Base-by-base conservation (phyloP, 768 basidiomycete genomes). In the Xerocomellus intermedius region DNA sequence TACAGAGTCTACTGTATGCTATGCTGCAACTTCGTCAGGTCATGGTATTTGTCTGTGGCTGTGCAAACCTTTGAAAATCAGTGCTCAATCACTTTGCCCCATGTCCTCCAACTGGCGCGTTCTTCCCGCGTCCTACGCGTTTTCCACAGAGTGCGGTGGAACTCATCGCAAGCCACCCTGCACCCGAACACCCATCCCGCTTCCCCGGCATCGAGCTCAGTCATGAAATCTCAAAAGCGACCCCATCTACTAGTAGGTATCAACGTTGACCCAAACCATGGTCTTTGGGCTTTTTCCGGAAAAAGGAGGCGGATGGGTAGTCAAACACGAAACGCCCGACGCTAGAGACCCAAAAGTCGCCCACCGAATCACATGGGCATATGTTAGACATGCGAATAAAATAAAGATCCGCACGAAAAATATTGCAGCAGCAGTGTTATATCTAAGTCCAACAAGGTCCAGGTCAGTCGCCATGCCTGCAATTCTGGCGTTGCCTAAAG, bases 211-310 rank as follows among this genome's bases (percentile, higher is more conserved):
- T 38, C 52, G 3, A 52, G 38, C 16, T 57, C 55, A 39, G 42
- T 47, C 12, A 33, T 44, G 35, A 68, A 65, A n/a, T 67, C 70
- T 14, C 64, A 71, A 37, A 69, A 73, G 39, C 74, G 80, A 9
- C 78, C 77, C 0, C 77, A 78, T 50, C 64, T 79, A n/a, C n/a
- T n/a, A n/a, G n/a, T n/a, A 16, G 72, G 73, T 42, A 64, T 82
- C 39, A 48, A 71, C 6, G 73, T 79, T 24, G 73, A 79, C 55
- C 79, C 84, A 21, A 79, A 86, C 56, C 90, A 93, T 68, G 91
- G 90, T 1, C 79, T 93, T 7, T 91, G 81, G 63, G 84, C 76
- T 92, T 93, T 68, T 93, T 92, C 73, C 78, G 88, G 55, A 77
- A 74, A 62, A 83, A 80, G 63, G 72, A 77, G 21, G 75, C 67